These are phyloP conservation scores for Teratosphaeria viscida DNA, from an alignment of 2,329 filamentous ascomycete species.

Conservation along the genomic window DNA sequence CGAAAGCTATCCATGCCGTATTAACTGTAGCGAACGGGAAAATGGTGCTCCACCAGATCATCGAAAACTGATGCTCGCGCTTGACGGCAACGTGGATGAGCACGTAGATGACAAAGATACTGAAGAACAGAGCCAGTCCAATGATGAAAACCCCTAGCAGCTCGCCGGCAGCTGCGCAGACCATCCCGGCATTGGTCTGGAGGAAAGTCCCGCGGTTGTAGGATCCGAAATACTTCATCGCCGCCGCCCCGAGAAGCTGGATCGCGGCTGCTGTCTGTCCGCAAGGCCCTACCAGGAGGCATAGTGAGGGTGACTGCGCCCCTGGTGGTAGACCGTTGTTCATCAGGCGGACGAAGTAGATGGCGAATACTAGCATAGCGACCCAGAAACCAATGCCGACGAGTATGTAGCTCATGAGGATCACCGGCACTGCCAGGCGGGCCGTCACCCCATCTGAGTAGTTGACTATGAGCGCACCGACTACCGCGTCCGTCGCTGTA, in stretches of 20 bases:
- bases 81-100: conserved; percentile 5
- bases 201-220: conserved; percentile 13
- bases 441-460: conserved; percentile 5
- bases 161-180: conserved; percentile 1
- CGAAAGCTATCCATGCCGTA: conserved; percentile 7
- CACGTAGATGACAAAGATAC: conserved; percentile 5
- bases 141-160: conserved; percentile 7
- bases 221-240: conserved; percentile 7
- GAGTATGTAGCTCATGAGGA: conserved; percentile 10
- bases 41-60: conserved; percentile 13
- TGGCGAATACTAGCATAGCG: conserved; percentile 7
- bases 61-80: conserved; percentile 4
- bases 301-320: conserved; percentile 4
- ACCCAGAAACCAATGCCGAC: conserved; percentile 9
- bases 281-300: conserved; percentile 10
- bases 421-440: conserved; percentile 10
- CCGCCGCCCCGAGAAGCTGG: conserved; percentile 8
- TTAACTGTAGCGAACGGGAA: conserved; percentile 13
- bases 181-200: background rate
- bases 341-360: conserved; percentile 6
- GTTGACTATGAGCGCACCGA: conserved; percentile 3
- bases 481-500: conserved; percentile 6
- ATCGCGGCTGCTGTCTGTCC: conserved; percentile 10
- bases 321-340: conserved; percentile 7
- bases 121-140: conserved; percentile 9